Evolutionary conservation across 441 rosid genomes (phyloP).

Genomic region (Bruguiera hainesii): DNA sequence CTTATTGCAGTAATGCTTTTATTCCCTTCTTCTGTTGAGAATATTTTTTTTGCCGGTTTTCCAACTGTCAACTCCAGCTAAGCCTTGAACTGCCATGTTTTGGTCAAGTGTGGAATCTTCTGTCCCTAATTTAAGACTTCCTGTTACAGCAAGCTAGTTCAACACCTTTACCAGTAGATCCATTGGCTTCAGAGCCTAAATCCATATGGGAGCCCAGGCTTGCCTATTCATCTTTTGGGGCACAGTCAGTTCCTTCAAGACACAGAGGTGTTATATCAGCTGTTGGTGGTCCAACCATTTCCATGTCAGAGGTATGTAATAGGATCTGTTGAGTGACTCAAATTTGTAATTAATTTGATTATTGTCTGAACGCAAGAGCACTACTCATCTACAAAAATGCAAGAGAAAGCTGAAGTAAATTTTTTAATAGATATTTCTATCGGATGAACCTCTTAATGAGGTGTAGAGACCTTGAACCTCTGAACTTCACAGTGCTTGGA

Average conservation of each 20-base stretch:
- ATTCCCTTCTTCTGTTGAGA: neutral
- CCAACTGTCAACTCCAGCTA: neutral
- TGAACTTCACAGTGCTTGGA: too few species aligned
- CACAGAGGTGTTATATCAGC: slow-evolving; percentile 24
- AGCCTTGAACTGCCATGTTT: slow-evolving; percentile 8
- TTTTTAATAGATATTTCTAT: too few species aligned
- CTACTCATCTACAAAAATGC: neutral
- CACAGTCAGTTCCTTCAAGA: slow-evolving; percentile 25
- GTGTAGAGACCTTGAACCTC: too few species aligned
- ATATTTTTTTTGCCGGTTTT: neutral
- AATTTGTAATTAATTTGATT: neutral
- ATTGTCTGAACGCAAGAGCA: neutral
- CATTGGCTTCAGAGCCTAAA: slow-evolving; percentile 21
- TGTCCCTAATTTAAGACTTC: slow-evolving; percentile 8
- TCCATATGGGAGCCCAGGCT: slow-evolving; percentile 19
- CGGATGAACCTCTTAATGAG: too few species aligned
- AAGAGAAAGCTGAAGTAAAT: too few species aligned
- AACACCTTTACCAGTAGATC: slow-evolving; percentile 20
- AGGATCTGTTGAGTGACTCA: neutral
- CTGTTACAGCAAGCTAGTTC: slow-evolving; percentile 28
- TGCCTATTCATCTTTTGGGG: slow-evolving; percentile 15
- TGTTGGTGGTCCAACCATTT: slow-evolving; percentile 15
- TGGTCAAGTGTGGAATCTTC: neutral
- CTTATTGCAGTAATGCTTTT: neutral
- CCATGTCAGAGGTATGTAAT: slow-evolving; percentile 39